phyloP scores from a whole-genome alignment of 1,284 basidiomycete genomes.

The Dichomitus squalens region DNA sequence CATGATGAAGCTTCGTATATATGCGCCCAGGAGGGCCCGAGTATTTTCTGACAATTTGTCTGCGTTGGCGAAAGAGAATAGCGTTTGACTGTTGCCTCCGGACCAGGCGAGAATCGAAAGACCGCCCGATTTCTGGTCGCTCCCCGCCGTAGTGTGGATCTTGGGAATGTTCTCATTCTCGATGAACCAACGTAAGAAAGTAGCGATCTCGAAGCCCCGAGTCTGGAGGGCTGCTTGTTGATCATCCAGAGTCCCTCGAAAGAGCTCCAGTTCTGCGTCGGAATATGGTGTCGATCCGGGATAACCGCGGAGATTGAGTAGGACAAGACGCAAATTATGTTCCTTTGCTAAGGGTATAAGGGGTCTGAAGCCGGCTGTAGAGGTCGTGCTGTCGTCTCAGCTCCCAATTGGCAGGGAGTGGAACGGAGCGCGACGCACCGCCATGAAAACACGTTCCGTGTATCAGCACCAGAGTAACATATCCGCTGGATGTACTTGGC shows the following conservation, averaged over 20 bases:
- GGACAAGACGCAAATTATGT: conserved; percentile 32
- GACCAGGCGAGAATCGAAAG: conserved; percentile 33
- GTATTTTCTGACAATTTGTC: conserved; percentile 22
- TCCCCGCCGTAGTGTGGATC: conserved; percentile 4
- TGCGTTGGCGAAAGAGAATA: conserved; percentile 27
- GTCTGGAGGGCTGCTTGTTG: conserved; percentile 17
- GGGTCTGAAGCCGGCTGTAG: conserved; percentile 29
- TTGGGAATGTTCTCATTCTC: conserved; percentile 23
- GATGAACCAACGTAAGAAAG: conserved; percentile 32
- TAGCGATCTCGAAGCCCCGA: conserved; percentile 28
- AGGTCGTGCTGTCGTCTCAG: too few species aligned
- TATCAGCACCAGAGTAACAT: conserved; percentile 28
- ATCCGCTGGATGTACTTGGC: conserved; percentile 8
- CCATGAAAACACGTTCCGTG: conserved; percentile 29
- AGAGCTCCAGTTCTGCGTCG: conserved; percentile 19
- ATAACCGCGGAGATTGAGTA: conserved; percentile 36
- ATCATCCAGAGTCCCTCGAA: conserved; percentile 8
- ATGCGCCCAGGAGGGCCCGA: conserved; percentile 12
- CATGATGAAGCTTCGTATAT: conserved; percentile 27
- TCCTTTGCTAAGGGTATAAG: conserved; percentile 27
- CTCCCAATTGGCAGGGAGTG: too few species aligned
- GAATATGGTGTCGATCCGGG: conserved; percentile 31
- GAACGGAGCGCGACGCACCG: conserved; percentile 15
- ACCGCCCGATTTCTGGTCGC: conserved; percentile 18
- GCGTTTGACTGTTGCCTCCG: conserved; percentile 19